A percentile compares a stretch with the other conserved stretches of the same genome.
phyloP scores from a whole-genome alignment of 139 green algal genomes.

The Pseudopediastrum boryanum region DNA sequence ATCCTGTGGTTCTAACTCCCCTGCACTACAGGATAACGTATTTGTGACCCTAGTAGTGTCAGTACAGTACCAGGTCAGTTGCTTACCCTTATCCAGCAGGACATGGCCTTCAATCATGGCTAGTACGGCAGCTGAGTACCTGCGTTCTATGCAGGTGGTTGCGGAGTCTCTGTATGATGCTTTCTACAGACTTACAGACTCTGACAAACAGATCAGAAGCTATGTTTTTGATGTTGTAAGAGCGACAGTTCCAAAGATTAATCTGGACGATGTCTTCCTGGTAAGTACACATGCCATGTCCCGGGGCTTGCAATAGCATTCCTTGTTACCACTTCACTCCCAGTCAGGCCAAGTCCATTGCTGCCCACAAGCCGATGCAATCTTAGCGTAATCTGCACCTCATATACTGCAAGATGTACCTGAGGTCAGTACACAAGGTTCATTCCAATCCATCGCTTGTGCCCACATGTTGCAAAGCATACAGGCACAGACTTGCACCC shows the following conservation, averaged over 20 bases:
- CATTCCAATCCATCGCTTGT: too few species aligned
- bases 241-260: conserved; percentile 60
- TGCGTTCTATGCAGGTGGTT: conserved; percentile 9
- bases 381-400: too few species aligned
- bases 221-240: conserved; percentile 67
- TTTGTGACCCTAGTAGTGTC: conserved; percentile 63
- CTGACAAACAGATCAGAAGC: not conserved
- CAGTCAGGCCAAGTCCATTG: too few species aligned
- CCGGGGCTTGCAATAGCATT: too few species aligned
- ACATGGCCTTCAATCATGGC: conserved; percentile 6
- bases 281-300: too few species aligned
- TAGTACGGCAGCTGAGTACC: not conserved
- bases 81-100: not conserved
- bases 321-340: too few species aligned
- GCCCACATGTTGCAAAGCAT: too few species aligned
- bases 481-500: too few species aligned
- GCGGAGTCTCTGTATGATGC: conserved; percentile 48
- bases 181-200: conserved; percentile 46
- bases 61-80: conserved; percentile 61
- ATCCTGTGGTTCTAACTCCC: too few species aligned
- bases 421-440: too few species aligned
- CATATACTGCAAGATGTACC: too few species aligned
- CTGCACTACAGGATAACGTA: conserved; percentile 70
- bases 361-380: too few species aligned
- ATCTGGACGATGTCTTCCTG: conserved; percentile 62